Evolutionary conservation across 78 protist species (phyloP).

Genomic region (Polysphondylium violaceum): DNA sequence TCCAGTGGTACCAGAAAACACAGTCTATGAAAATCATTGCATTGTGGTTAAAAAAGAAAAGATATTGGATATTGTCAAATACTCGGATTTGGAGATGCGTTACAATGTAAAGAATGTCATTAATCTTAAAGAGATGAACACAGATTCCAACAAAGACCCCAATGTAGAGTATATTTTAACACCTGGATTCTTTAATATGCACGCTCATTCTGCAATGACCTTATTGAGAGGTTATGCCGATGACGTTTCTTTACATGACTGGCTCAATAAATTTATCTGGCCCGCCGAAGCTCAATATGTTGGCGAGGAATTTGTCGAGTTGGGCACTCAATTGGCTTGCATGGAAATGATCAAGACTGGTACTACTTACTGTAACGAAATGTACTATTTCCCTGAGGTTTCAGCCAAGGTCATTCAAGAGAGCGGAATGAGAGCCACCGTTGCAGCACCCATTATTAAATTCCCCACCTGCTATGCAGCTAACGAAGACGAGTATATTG

Average conservation of each 20-base stretch:
- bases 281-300: conserved; percentile 81
- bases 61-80: conserved; percentile 52
- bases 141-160: conserved; percentile 7
- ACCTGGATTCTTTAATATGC: conserved; percentile 84
- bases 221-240: conserved; percentile 81
- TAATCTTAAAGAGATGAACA: conserved; percentile 16
- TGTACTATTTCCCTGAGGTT: conserved; percentile 83
- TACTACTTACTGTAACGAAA: conserved; percentile 85
- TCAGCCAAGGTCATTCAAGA: conserved; percentile 65
- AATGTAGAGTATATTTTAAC: conserved; percentile 38
- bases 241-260: conserved; percentile 63
- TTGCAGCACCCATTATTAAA: conserved; percentile 68
- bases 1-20: conserved; percentile 62
- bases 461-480: conserved; percentile 77
- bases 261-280: conserved; percentile 80
- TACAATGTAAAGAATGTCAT: conserved; percentile 34
- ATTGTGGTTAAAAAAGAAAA: conserved; percentile 40
- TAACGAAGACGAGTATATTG: conserved; percentile 37
- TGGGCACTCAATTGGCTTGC: conserved; percentile 81
- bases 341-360: conserved; percentile 86
- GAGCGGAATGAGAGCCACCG: conserved; percentile 67
- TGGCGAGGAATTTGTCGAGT: conserved; percentile 56
- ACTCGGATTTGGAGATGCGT: conserved; percentile 9
- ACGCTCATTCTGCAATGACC: conserved; percentile 80
- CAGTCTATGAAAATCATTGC: conserved; percentile 57